These are phyloP conservation scores for Scedosporium dehoogii DNA, from an alignment of 2,329 filamentous ascomycete species.

Conservation along the genomic window DNA sequence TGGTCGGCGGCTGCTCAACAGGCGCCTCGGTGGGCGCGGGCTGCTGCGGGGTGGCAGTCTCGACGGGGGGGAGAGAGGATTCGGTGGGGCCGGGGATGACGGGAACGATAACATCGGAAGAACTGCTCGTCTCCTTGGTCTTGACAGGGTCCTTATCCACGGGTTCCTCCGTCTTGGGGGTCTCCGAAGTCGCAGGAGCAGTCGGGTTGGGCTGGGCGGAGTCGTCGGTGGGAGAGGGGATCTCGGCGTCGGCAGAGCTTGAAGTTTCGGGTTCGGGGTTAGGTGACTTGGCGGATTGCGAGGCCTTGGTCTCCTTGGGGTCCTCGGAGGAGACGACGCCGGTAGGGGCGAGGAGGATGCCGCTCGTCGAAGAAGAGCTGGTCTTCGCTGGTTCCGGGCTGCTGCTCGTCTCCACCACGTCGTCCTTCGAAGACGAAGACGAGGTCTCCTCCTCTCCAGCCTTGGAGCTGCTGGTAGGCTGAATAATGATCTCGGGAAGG, in stretches of 20 bases:
- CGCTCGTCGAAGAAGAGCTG: conserved; percentile 2
- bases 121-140: background rate
- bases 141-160: background rate
- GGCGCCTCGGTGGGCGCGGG: background rate
- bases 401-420: background rate
- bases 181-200: conserved; percentile 9
- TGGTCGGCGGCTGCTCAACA: background rate
- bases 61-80: background rate
- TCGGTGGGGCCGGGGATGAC: background rate
- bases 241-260: conserved; percentile 6
- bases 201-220: background rate
- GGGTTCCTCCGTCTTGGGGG: conserved; percentile 6
- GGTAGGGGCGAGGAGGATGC: conserved; percentile 21
- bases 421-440: background rate
- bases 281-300: background rate
- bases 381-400: conserved; percentile 6
- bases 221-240: background rate
- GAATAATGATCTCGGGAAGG: background rate
- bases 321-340: conserved; percentile 18
- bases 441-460: background rate
- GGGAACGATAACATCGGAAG: conserved; percentile 4
- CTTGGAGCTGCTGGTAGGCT: background rate
- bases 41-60: background rate
- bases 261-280: background rate
- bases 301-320: background rate